Conservation (phyloP, 768 basidiomycete species). For the Naematelia encephala region DNA sequence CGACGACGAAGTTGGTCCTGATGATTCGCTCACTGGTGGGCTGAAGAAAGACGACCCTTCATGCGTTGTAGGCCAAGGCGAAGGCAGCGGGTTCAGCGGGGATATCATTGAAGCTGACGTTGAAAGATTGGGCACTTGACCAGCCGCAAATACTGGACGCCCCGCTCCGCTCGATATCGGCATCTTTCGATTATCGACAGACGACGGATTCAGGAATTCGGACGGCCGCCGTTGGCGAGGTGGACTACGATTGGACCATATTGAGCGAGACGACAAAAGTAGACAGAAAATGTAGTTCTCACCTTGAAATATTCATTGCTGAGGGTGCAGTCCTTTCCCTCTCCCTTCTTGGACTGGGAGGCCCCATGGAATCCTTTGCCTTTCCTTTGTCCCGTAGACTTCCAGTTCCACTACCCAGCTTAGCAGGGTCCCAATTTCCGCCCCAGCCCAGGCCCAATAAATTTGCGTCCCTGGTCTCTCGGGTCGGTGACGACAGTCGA, state of each 20-base stretch:
- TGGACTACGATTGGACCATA: conserved; percentile 21
- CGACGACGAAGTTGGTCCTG: conserved; percentile 12
- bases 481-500: conserved; percentile 3
- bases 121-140: conserved; percentile 30
- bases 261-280: not conserved
- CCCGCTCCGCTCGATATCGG: conserved; percentile 13
- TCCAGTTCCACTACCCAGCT: conserved; percentile 20
- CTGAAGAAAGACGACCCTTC: conserved; percentile 21
- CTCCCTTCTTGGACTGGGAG: conserved; percentile 34
- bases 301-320: conserved; percentile 24
- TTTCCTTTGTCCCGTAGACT: conserved; percentile 35
- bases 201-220: conserved; percentile 39
- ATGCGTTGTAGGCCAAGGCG: conserved; percentile 37
- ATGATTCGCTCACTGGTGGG: conserved; percentile 24
- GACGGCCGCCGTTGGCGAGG: conserved; percentile 33
- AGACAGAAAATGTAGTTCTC: conserved; percentile 6
- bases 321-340: conserved; percentile 25
- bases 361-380: conserved; percentile 23
- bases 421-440: conserved; percentile 25
- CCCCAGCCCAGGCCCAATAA: conserved; percentile 35
- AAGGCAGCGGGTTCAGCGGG: conserved; percentile 47
- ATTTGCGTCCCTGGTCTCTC: conserved; percentile 23
- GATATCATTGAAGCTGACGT: conserved; percentile 47
- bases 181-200: conserved; percentile 27
- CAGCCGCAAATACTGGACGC: conserved; percentile 3